Base-by-base conservation (phyloP, 192 early-diverging fungal species). In the Nowakowskiella sp. region DNA sequence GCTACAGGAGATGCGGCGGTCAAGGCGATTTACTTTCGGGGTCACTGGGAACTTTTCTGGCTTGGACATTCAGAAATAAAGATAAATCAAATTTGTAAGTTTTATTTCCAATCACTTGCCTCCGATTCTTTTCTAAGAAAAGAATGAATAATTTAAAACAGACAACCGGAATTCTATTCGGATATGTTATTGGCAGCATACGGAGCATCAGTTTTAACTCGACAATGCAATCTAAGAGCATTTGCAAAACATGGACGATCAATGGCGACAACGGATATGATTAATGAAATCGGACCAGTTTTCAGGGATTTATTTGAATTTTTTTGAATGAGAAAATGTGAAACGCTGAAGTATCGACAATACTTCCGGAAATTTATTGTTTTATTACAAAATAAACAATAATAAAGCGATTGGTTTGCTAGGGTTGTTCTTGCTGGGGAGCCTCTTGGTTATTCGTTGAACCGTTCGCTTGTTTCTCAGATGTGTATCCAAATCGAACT, bases 1-100 rank as follows among this genome's bases (percentile, higher is more conserved):
- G 87, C 2, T 65, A 88, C 34, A 80, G 91, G 42, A 68, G 96
- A 9, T 92, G 90, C 58, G 96, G 96, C 19, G 94, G 96, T 0
- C 96, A 97, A 55, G 96, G 96, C 27, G 96, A 99, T 61, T 67
- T 99, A 4, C 71, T 99, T 23, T 78, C 87, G 8, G 96, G 96
- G 13, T 54, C 81, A 4, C 60, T 90, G 25, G 88, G 84, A 0
- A 78, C 94, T 8, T 94, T 94, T 25, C 44, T 97, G 34, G 86
- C 86, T 0, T 99, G 96, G 96, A 87, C 53, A 57, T 13, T 31
- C 16, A 3, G 22, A 28, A 22, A 19, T 30, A 24, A 46, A 8
- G 8, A 58, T 26, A 4, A 33, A n/a, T 27, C 47, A 16, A 25
- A 39, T 34, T 31, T 60, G 23, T 4, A 28, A 49, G 22, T 4